These are phyloP conservation scores for Thielaviopsis musarum DNA, from an alignment of 2,329 filamentous ascomycete genomes.

Conservation along the genomic window DNA sequence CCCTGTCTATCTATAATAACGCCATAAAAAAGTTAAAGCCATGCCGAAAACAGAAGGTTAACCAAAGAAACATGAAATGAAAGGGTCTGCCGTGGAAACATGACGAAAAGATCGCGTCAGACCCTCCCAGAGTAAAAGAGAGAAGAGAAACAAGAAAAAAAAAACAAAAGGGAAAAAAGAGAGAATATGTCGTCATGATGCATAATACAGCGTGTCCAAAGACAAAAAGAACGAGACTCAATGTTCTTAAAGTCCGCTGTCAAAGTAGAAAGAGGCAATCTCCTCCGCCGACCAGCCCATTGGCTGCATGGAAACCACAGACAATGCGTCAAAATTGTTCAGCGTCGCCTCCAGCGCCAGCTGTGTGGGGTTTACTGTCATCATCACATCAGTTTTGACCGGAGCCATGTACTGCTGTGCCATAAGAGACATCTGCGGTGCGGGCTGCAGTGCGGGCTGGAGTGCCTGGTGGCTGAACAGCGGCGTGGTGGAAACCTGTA, in stretches of 20 bases:
- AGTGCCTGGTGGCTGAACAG: too few relatives aligned
- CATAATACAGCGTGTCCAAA: not conserved
- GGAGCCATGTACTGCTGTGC: not conserved
- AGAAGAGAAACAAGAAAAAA: not conserved
- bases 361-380: constrained; percentile 9
- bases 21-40: too few relatives aligned
- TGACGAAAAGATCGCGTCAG: not conserved
- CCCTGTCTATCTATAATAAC: too few relatives aligned
- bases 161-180: not conserved
- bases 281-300: not conserved
- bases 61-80: too few relatives aligned
- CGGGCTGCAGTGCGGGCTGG: not conserved
- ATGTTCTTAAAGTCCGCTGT: too few relatives aligned
- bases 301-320: too few relatives aligned
- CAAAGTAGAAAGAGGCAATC: too few relatives aligned
- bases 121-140: not conserved
- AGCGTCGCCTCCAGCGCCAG: not conserved
- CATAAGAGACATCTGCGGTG: not conserved
- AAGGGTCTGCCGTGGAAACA: not conserved
- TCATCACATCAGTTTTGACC: not conserved
- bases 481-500: too few relatives aligned
- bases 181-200: not conserved
- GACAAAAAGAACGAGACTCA: not conserved
- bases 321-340: not conserved
- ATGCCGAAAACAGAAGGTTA: too few relatives aligned